Conservation (phyloP, 2,329 filamentous ascomycete genomes). For the Alternaria hordeiaustralica region DNA sequence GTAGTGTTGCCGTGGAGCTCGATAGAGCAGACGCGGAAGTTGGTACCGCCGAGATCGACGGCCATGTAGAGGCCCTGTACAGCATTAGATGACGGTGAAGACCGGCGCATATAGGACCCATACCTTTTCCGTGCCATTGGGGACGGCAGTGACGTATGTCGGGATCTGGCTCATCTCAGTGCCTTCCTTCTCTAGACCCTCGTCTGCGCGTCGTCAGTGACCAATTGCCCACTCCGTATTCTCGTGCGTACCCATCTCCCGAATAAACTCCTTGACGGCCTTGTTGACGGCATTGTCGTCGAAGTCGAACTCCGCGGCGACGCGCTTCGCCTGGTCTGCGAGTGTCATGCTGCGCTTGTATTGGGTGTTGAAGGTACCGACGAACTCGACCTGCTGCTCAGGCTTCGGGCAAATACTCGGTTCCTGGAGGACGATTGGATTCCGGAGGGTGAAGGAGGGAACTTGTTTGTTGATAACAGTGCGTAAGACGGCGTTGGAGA, state of each 20-base stretch:
- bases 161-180: conserved; percentile 93
- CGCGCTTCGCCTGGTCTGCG: conserved; percentile 74
- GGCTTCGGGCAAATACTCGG: conserved; percentile 40
- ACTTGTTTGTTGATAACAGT: conserved; percentile 33
- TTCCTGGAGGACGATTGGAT: conserved; percentile 32
- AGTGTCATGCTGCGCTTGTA: conserved; percentile 58
- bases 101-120: conserved; percentile 64
- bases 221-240: not conserved
- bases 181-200: conserved; percentile 79
- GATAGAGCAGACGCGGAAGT: conserved; percentile 97
- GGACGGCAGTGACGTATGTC: conserved; percentile 93
- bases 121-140: conserved; percentile 97
- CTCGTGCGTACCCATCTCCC: conserved; percentile 71
- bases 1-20: conserved; percentile 92
- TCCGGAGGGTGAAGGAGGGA: conserved; percentile 31
- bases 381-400: conserved; percentile 33
- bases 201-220: conserved; percentile 61
- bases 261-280: conserved; percentile 83
- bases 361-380: conserved; percentile 45
- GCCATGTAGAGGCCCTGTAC: conserved; percentile 88
- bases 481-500: conserved; percentile 39
- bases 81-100: not conserved
- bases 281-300: conserved; percentile 77
- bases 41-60: conserved; percentile 96
- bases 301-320: conserved; percentile 88